Evolutionary conservation across 1,139 yeast genomes (phyloP).

Genomic region (Eremothecium cymbalariae): DNA sequence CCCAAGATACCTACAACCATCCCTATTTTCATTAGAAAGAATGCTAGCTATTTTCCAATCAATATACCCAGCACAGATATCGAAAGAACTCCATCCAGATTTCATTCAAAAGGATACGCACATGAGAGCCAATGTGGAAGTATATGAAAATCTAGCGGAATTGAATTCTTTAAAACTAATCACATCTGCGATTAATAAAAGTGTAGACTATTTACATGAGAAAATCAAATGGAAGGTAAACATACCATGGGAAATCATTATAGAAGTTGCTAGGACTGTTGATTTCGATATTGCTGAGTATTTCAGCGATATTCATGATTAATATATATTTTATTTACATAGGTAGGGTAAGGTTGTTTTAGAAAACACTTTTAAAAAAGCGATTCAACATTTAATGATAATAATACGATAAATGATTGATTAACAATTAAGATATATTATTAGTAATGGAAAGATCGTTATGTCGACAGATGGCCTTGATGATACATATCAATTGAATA

Average conservation of each 20-base stretch:
- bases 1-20: slow-evolving; percentile 52
- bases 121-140: slow-evolving; percentile 43
- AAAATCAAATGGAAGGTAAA: slow-evolving; percentile 62
- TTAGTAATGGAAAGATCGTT: too few relatives aligned
- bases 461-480: too few relatives aligned
- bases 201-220: slow-evolving; percentile 54
- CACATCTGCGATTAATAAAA: slow-evolving; percentile 33
- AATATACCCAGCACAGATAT: slow-evolving; percentile 34
- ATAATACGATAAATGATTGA: too few relatives aligned
- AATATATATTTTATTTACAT: background rate
- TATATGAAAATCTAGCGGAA: slow-evolving; percentile 57
- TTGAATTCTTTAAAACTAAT: slow-evolving; percentile 50
- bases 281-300: slow-evolving; percentile 50
- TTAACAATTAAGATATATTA: too few relatives aligned
- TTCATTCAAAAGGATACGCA: slow-evolving; percentile 9
- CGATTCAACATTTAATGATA: too few relatives aligned
- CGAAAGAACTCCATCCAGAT: slow-evolving; percentile 9
- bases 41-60: slow-evolving; percentile 61
- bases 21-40: slow-evolving; percentile 59
- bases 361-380: background rate
- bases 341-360: background rate
- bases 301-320: slow-evolving; percentile 27
- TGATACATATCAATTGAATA: too few relatives aligned
- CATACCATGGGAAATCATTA: slow-evolving; percentile 50
- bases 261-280: slow-evolving; percentile 45